Evolutionary conservation across 495 filamentous ascomycete species (phyloP).

Genomic region (Aspergillus cristatus): DNA sequence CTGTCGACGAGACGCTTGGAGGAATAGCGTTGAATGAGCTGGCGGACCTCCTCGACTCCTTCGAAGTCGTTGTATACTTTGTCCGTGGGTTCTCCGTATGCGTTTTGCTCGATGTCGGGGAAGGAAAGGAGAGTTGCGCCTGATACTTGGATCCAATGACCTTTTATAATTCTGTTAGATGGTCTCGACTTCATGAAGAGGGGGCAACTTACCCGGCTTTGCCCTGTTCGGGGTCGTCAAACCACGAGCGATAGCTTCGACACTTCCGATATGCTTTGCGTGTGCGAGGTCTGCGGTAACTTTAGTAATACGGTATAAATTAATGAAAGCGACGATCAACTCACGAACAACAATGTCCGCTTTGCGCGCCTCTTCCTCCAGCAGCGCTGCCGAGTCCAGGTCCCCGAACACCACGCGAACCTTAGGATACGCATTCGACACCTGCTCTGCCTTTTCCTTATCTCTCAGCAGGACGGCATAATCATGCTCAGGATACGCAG

Average conservation of each 20-base stretch:
- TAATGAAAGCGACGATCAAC: constrained; percentile 9
- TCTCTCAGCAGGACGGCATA: constrained; percentile 52
- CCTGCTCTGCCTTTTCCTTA: constrained; percentile 44
- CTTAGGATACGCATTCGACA: constrained; percentile 40
- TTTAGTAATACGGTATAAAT: not conserved
- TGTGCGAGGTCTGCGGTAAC: constrained; percentile 29
- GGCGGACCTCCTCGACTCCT: constrained; percentile 15
- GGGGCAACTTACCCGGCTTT: constrained; percentile 9
- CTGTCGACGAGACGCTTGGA: constrained; percentile 43
- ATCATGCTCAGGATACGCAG: constrained; percentile 51
- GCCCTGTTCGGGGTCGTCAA: constrained; percentile 15
- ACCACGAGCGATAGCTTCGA: constrained; percentile 30
- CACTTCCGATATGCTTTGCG: constrained; percentile 28
- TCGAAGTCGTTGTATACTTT: constrained; percentile 20
- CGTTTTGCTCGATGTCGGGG: constrained; percentile 16
- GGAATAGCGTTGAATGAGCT: constrained; percentile 36
- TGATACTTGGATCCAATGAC: constrained; percentile 25
- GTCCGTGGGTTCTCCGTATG: constrained; percentile 11
- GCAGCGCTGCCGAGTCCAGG: constrained; percentile 28
- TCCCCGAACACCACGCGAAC: constrained; percentile 36
- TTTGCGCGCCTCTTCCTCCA: constrained; percentile 33
- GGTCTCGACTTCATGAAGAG: too few relatives aligned
- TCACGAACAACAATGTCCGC: constrained; percentile 41
- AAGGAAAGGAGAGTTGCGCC: constrained; percentile 23
- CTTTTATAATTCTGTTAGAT: constrained; percentile 1